Base-by-base conservation (phyloP, 2,329 filamentous ascomycete species). In the Aschersonia sp. region DNA sequence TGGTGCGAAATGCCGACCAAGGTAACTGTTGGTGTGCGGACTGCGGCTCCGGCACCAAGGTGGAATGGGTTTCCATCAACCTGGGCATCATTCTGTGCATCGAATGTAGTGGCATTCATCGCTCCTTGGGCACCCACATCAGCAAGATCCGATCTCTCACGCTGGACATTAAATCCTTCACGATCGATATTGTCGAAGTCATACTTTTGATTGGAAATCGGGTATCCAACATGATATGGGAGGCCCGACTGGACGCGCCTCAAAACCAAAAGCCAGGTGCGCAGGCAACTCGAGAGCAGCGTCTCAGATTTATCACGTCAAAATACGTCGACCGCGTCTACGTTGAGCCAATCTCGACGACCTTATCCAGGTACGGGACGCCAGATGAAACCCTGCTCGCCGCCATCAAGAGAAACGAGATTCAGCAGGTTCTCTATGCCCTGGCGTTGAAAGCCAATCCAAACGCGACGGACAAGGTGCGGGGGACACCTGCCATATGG, bases 11-110 rank as follows among this genome's bases (percentile, higher is more conserved):
- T 49, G 85, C 84, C 45, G 92, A 98, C 59, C 85, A 94, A 57
- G 89, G 87, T 41, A 98, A 98, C 64, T 83, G 79, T 55, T 85
- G 84, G 76, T 98, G 92, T 61, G 92, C 92, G 12, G 92, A 98
- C 63, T 98, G 92, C 60, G 86, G 87, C 9, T 94, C 88, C 6
- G 83, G 85, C 35, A 78, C 81, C 59, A 97, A 96, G 68, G 89
- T 95, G 29, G 92, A 98, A 64, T 98, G 92, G 92, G 92, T 97
- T 31, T 97, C 92, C 0, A 95, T 98, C 66, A 98, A 98, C 58
- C 74, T 98, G 5, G 92, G 87, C 43, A 95, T 98, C 50, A 83
- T 98, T 47, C 76, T 98, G 22, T 98, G 92, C 68, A 96, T 96
- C 61, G 90, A 98, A 64, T 98, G 92, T 67, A 95, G 89, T 61